Evolutionary conservation across 2,329 filamentous ascomycete genomes (phyloP), one percentile per base, ranked within the genome.

Genomic region (Orbilia javanica): DNA sequence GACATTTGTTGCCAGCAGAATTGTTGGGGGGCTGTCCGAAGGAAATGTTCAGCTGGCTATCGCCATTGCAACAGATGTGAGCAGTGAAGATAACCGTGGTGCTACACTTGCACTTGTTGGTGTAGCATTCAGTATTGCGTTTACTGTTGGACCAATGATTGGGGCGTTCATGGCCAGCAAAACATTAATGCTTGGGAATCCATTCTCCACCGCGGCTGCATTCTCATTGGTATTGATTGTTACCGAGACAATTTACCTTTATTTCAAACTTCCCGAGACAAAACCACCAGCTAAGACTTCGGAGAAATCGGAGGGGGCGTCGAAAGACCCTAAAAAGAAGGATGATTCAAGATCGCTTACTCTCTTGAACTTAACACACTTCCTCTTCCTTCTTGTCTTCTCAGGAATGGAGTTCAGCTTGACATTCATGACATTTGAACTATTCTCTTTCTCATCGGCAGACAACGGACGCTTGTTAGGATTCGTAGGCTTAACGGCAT

Each of bases 331-430:
- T 22, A 27, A 48, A 22, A 66, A 71, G n/a, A 15, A 62, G 80
- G 22, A 79, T 79, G 29, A 79, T 80, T 4, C 55, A 6, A 27
- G 80, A 80, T 39, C 82, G 80, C 25, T 84, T 85, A 81, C 87
- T 31, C 84, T 97, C 11, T 89, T 99, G 55, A 97, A 97, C 83
- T 85, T 91, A 0, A 90, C 93, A 0, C 96, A 99, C 84, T 92
- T 98, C 82, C 86, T 91, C 55, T 99, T 99, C 84, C 90, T 99
- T 76, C 90, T 99, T 11, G 97, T 97, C 85, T 99, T 99, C 85
- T 97, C 93, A 1, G 96, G 96, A 78, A 95, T 99, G 92, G 96
- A 99, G 83, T 98, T 97, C 84, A 97, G 94, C 0, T 88, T 99
- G 2, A 94, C 96, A 0, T 99, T 99, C 84, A 94, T 99, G 90